phyloP scores from a whole-genome alignment of 2,329 filamentous ascomycete species.

The Phialemoniopsis sp. region DNA sequence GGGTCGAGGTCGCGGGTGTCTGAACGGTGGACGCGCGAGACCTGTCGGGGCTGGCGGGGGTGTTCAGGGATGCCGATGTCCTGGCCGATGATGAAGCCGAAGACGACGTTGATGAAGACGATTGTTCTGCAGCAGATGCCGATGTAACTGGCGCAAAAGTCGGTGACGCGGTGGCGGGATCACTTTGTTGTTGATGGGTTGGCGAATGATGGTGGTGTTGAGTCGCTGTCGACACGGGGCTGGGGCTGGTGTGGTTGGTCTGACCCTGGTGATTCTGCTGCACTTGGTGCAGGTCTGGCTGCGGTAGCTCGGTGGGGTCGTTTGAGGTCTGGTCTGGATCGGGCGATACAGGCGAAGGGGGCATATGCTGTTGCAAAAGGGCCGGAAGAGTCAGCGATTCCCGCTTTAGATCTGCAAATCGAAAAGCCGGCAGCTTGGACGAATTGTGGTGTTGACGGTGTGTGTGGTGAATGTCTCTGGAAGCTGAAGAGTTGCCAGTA shows the following conservation, averaged over 20 bases:
- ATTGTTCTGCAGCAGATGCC: slow-evolving; percentile 8
- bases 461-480: slow-evolving; percentile 22
- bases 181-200: slow-evolving; percentile 5
- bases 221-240: neutral
- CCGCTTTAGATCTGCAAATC: slow-evolving; percentile 44
- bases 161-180: neutral
- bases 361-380: slow-evolving; percentile 27
- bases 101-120: too few species aligned
- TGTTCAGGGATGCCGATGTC: slow-evolving; percentile 4
- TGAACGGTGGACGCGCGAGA: slow-evolving; percentile 33
- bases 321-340: slow-evolving; percentile 10
- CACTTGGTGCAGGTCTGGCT: neutral
- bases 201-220: slow-evolving; percentile 2
- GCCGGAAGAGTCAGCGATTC: slow-evolving; percentile 25
- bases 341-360: slow-evolving; percentile 35
- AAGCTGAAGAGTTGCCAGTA: neutral
- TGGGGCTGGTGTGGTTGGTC: neutral
- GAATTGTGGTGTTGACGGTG: slow-evolving; percentile 51
- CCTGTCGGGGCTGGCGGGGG: slow-evolving; percentile 18
- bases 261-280: neutral
- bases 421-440: slow-evolving; percentile 52
- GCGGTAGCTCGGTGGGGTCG: slow-evolving; percentile 12
- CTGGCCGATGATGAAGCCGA: too few species aligned
- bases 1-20: slow-evolving; percentile 17
- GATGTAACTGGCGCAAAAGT: slow-evolving; percentile 6